phyloP scores from a whole-genome alignment of 164 flowering plant species.

The Buxus sempervirens region DNA sequence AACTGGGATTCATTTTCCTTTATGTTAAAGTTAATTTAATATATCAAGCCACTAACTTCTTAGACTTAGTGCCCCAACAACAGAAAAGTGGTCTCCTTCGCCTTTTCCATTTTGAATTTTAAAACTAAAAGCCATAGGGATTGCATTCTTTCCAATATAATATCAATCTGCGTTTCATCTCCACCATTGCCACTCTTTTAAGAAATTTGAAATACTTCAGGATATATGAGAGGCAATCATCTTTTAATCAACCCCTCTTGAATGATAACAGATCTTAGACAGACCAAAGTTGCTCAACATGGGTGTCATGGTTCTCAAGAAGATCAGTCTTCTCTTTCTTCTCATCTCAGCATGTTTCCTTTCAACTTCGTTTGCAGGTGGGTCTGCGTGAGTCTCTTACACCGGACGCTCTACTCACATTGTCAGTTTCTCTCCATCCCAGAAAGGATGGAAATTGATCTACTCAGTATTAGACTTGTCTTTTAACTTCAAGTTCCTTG shows the following conservation, averaged over 20 bases:
- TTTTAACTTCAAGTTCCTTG: too few species aligned
- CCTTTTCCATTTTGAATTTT: constrained; percentile 43
- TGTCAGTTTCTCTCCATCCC: neutral
- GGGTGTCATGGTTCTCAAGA: constrained; percentile 36
- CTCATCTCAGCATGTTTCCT: constrained; percentile 47
- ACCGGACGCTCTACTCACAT: neutral
- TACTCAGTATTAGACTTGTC: too few species aligned
- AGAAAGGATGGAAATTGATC: neutral
- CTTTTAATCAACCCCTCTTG: constrained; percentile 18
- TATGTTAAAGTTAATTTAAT: constrained; percentile 11
- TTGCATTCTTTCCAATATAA: constrained; percentile 12
- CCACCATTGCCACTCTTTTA: neutral
- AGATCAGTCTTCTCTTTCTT: constrained; percentile 40
- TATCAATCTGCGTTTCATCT: too few species aligned
- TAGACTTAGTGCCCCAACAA: constrained; percentile 57
- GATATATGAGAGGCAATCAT: constrained; percentile 16
- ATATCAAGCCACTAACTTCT: constrained; percentile 32
- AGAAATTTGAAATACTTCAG: constrained; percentile 3
- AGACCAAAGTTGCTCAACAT: constrained; percentile 20
- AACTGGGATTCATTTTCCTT: constrained; percentile 1
- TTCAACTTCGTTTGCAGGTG: constrained; percentile 62
- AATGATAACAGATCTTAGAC: neutral
- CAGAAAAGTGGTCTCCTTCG: constrained; percentile 46
- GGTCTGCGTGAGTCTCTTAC: constrained; percentile 8
- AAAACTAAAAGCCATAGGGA: constrained; percentile 25